Evolutionary conservation across 306 rosid genomes (phyloP).

Genomic region (Quercus parvula): DNA sequence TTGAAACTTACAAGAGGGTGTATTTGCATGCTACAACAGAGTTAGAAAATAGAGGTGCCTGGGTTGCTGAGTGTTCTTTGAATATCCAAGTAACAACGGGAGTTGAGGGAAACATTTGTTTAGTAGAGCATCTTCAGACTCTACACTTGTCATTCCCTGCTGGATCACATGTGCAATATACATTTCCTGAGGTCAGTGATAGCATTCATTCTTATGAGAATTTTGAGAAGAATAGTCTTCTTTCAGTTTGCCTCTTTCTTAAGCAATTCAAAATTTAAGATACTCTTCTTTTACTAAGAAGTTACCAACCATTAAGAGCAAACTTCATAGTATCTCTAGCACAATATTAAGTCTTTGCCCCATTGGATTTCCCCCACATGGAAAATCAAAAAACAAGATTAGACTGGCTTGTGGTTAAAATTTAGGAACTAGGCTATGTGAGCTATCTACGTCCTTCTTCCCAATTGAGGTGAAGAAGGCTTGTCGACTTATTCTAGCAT

Average conservation of each 20-base stretch:
- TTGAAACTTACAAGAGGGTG: conserved; percentile 67
- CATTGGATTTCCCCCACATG: neutral
- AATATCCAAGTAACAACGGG: conserved; percentile 70
- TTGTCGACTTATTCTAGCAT: neutral
- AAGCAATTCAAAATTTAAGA: neutral
- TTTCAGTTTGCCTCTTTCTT: neutral
- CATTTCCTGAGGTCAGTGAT: conserved; percentile 75
- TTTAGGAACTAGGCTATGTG: neutral
- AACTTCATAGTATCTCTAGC: neutral
- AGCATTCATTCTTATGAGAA: neutral
- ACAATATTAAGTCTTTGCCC: neutral
- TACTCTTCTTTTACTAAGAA: neutral
- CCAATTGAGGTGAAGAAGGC: neutral
- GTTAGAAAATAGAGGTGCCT: conserved; percentile 66
- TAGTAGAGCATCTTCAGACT: conserved; percentile 73
- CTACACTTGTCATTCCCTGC: conserved; percentile 60
- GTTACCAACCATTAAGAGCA: neutral
- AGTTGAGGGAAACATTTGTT: conserved; percentile 59
- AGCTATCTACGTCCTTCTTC: neutral
- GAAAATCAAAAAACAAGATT: neutral
- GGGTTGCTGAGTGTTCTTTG: conserved; percentile 77
- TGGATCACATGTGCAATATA: conserved; percentile 54
- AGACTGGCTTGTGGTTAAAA: neutral
- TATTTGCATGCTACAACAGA: conserved; percentile 74
- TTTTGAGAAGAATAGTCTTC: neutral